These are phyloP conservation scores for Emmonsiellopsis sp. DNA, from an alignment of 2,329 filamentous ascomycete species.

Conservation along the genomic window DNA sequence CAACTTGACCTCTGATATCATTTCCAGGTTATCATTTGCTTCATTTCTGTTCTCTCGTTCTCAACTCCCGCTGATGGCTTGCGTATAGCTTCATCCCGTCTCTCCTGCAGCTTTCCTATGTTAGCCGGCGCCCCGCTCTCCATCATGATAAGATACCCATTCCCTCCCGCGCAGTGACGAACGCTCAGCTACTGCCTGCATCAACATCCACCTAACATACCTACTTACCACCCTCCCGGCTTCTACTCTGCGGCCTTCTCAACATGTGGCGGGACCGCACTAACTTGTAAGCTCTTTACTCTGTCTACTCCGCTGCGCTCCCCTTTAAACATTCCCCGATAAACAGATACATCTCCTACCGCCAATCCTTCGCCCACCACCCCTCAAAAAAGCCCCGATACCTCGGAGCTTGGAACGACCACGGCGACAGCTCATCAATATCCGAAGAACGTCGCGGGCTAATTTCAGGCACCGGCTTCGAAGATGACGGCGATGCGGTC, in stretches of 20 bases:
- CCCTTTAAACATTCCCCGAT: slow-evolving; percentile 11
- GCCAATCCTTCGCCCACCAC: slow-evolving; percentile 94
- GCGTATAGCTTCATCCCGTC: neutral
- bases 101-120: neutral
- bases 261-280: slow-evolving; percentile 98
- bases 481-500: slow-evolving; percentile 73
- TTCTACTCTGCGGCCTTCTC: slow-evolving; percentile 15
- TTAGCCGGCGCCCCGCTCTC: neutral
- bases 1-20: too few relatives aligned
- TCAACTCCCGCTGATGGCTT: neutral
- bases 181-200: neutral
- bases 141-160: slow-evolving; percentile 4
- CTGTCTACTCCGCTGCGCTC: slow-evolving; percentile 5
- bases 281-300: slow-evolving; percentile 63
- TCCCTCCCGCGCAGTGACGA: neutral
- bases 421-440: slow-evolving; percentile 50
- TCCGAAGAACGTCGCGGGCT: slow-evolving; percentile 69
- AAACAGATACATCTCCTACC: slow-evolving; percentile 89
- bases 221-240: neutral
- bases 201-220: neutral
- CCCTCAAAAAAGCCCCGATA: slow-evolving; percentile 76
- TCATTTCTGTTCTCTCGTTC: neutral
- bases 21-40: neutral
- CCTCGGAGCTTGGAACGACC: slow-evolving; percentile 48
- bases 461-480: slow-evolving; percentile 62